Evolutionary conservation across 768 basidiomycete species (phyloP).

Genomic region (Naganishia onofrii): DNA sequence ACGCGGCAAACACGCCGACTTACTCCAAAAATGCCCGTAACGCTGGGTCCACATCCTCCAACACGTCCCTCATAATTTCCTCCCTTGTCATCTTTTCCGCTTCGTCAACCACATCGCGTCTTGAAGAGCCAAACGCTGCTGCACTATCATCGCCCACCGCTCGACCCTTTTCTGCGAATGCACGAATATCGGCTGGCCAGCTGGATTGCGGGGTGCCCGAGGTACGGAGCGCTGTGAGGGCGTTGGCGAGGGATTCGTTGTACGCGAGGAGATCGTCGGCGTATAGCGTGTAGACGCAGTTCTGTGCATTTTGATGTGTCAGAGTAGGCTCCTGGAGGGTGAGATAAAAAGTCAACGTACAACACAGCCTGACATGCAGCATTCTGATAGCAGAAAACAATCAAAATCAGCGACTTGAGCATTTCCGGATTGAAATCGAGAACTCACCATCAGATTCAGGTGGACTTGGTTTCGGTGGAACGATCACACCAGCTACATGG

Average conservation of each 20-base stretch:
- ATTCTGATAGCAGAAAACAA: slow-evolving; percentile 58
- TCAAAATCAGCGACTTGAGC: too few species aligned
- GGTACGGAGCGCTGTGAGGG: slow-evolving; percentile 59
- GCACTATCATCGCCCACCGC: neutral
- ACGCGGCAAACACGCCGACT: too few species aligned
- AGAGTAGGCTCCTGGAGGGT: neutral
- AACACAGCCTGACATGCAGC: slow-evolving; percentile 92
- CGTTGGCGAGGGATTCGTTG: slow-evolving; percentile 57
- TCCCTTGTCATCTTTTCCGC: slow-evolving; percentile 37
- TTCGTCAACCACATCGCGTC: slow-evolving; percentile 22
- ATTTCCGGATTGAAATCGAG: neutral
- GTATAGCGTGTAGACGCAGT: slow-evolving; percentile 88
- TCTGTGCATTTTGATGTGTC: slow-evolving; percentile 22
- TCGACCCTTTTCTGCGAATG: slow-evolving; percentile 24
- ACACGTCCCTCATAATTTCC: slow-evolving; percentile 28
- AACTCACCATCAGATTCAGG: slow-evolving; percentile 50
- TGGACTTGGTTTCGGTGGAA: slow-evolving; percentile 45
- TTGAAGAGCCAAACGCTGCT: slow-evolving; percentile 3
- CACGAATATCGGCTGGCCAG: slow-evolving; percentile 65
- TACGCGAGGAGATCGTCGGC: slow-evolving; percentile 69
- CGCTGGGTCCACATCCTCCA: slow-evolving; percentile 27
- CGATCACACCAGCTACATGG: slow-evolving; percentile 34
- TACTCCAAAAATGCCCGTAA: slow-evolving; percentile 29
- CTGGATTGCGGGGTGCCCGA: slow-evolving; percentile 59
- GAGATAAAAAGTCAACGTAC: slow-evolving; percentile 5